phyloP scores from a whole-genome alignment of 176 grass and related monocot species.

The Phoenix roebelenii region DNA sequence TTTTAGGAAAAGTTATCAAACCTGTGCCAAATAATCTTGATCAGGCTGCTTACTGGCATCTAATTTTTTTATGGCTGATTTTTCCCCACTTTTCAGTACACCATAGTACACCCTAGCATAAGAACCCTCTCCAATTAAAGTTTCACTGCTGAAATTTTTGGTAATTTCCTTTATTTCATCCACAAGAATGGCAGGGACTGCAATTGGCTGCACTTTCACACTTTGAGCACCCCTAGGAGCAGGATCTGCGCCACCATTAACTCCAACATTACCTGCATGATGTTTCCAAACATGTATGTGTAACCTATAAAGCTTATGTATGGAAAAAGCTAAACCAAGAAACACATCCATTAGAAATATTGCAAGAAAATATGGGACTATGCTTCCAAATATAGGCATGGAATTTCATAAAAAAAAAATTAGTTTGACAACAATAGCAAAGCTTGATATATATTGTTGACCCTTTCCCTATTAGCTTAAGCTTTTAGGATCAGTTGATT shows the following conservation, averaged over 20 bases:
- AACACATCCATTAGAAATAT: too few relatives aligned
- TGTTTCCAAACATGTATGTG: too few relatives aligned
- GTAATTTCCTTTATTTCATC: slow-evolving; percentile 68
- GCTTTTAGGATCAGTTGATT: too few relatives aligned
- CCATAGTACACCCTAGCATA: slow-evolving; percentile 68
- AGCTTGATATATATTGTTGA: too few relatives aligned
- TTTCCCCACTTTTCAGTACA: slow-evolving; percentile 44
- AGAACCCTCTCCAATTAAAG: slow-evolving; percentile 64
- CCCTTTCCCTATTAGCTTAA: too few relatives aligned
- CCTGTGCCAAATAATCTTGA: slow-evolving; percentile 62
- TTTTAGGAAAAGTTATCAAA: background rate
- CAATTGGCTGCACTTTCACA: slow-evolving; percentile 49
- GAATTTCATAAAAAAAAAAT: too few relatives aligned
- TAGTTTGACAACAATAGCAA: too few relatives aligned
- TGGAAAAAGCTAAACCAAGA: too few relatives aligned
- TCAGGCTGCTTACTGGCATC: slow-evolving; percentile 64
- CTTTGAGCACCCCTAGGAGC: slow-evolving; percentile 35
- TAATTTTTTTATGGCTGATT: slow-evolving; percentile 57
- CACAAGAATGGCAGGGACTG: slow-evolving; percentile 47
- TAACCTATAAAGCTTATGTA: too few relatives aligned
- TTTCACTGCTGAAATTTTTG: slow-evolving; percentile 58
- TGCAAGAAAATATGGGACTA: too few relatives aligned
- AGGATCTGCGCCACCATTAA: slow-evolving; percentile 7
- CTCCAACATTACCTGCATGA: too few relatives aligned
- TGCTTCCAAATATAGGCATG: too few relatives aligned